Evolutionary conservation across 148 eudicot species (phyloP), one percentile per base, ranked within the genome.

Genomic region (Vaccinium vitisidaea): DNA sequence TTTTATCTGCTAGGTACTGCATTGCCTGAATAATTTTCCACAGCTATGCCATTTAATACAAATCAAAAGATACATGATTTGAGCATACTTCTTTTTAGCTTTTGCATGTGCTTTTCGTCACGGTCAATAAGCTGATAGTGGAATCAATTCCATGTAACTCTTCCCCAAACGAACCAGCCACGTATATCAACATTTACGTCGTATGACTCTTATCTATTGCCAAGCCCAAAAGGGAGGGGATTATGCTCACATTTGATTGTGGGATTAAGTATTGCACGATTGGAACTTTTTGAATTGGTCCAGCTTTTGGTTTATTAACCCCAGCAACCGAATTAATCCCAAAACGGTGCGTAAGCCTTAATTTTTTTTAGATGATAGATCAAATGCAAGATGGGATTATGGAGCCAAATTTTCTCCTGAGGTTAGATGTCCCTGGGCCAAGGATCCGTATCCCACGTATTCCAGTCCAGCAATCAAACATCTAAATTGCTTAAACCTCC

Each of bases 1-100:
- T 48, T 52, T 82, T 18, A 81, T 53, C 83, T 46, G 75, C 55
- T 53, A 43, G 21, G 54, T 61, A 81, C 16, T 12, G 36, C 83
- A 81, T n/a, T 63, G 36, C 83, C 55, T n/a, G 55, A 63, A 63
- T 46, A 61, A 32, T 63, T 81, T 56, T 77, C 82, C 53, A 36
- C 83, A 80, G 50, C 8, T 39, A 16, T 59, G 50, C 71, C 73
- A 11, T 43, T 39, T 23, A 43, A 21, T 4, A 39, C 14, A 59
- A 59, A 63, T 13, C 36, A 36, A 81, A 63, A 48, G 43, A 52
- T 52, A 52, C 81, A 78, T 53, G 19, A 52, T 78, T 53, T 78
- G 80, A 49, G 56, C 25, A 76, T 49, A 76, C 79, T 48, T 48
- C 53, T 76, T 76, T 48, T 18, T 49, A n/a, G 79, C 73, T 12